A percentile compares a stretch with the other conserved stretches of the same genome.
phyloP scores from a whole-genome alignment of 768 basidiomycete species.

The Suillus cothurnatus region DNA sequence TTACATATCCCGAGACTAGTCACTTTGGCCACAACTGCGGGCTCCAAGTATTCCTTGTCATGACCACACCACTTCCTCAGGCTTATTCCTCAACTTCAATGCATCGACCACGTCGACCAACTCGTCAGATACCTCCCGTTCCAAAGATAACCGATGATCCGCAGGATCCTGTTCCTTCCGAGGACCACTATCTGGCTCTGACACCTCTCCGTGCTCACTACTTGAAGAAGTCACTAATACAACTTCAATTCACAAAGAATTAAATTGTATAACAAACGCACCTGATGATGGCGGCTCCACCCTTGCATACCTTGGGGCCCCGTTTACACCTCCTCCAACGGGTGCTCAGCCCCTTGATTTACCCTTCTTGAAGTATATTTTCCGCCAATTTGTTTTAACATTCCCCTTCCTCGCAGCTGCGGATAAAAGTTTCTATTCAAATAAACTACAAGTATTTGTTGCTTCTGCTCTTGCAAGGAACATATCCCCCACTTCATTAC shows the following conservation, averaged over 20 bases:
- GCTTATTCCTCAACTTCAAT: neutral
- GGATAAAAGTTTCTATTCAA: constrained; percentile 89
- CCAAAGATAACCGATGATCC: neutral
- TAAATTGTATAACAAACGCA: constrained; percentile 62
- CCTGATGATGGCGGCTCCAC: constrained; percentile 51
- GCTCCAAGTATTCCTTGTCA: neutral
- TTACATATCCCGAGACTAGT: too few relatives aligned
- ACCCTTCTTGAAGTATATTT: constrained; percentile 87
- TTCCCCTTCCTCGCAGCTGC: constrained; percentile 94
- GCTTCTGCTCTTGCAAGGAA: constrained; percentile 81
- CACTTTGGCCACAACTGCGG: neutral
- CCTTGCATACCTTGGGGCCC: constrained; percentile 85
- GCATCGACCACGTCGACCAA: constrained; percentile 15
- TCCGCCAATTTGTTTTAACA: constrained; percentile 89
- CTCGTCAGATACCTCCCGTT: constrained; percentile 12
- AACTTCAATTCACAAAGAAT: constrained; percentile 85
- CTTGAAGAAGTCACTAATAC: constrained; percentile 93
- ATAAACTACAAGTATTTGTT: constrained; percentile 94
- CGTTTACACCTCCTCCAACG: constrained; percentile 75
- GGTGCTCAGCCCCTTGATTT: constrained; percentile 64
- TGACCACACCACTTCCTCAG: neutral
- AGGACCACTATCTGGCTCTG: constrained; percentile 39
- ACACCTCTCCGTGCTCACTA: constrained; percentile 95
- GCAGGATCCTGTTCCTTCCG: constrained; percentile 2
- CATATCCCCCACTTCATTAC: constrained; percentile 58